Base-by-base conservation (phyloP, 805 yeast species). In the Debaryomyces prosopidis region DNA sequence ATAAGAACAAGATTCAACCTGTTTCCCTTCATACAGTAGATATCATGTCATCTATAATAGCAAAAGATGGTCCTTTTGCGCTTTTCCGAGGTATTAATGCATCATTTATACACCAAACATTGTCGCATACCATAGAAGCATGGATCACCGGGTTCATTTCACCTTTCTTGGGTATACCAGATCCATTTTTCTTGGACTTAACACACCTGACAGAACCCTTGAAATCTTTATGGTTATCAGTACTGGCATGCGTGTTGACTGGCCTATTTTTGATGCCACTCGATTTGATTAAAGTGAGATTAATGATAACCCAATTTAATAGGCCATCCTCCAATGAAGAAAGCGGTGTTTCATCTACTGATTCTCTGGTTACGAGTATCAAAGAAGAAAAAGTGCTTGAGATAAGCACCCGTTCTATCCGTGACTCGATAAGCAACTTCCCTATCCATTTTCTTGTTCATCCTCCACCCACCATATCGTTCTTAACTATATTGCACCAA, bases 71-170 rank as follows among this genome's bases (percentile, higher is more conserved):
- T 19, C 84, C 82, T 15, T 71, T 80, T 54, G 89, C 90, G 3
- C 63, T 85, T 8, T 82, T 88, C 73, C 76, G 88, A 57, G 89
- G 90, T 9, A 77, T 83, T 34, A 85, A 87, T 59, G 85, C 96
- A 2, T 77, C 96, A 0, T 92, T 90, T 57, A 73, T 94, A 15
- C 77, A 86, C 59, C 85, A 79, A 43, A 86, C 96, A 0, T 70
- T 89, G 15, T 80, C 85, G 2, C 80, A 82, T 40, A 86, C 96
- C 0, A 68, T 90, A 38, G 92, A 88, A 58, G 89, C 96, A 1
- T 91, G 98, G 97, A 74, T 90, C 39, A 86, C 95, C 0, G 97
- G 97, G 3, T 80, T 91, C 50, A 60, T 90, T 6, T 84, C 96
- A 4, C 94, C 97, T 2, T 68, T 88, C 38, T 63, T 87, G 42